phyloP scores from a whole-genome alignment of 139 green algal genomes.

The Chlorella vulgaris region DNA sequence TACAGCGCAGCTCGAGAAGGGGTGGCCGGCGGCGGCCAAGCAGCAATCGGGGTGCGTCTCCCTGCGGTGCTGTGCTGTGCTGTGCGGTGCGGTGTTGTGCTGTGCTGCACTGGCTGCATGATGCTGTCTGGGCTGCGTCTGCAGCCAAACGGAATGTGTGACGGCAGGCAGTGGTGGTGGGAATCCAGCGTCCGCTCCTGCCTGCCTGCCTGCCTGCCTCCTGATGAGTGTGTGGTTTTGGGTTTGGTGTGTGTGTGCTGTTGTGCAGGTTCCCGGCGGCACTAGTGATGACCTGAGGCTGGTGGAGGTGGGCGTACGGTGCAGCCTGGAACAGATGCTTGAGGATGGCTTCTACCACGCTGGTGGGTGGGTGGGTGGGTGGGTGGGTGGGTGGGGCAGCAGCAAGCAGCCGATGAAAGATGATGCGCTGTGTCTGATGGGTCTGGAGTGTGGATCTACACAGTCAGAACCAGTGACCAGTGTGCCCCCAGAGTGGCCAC shows the following conservation, averaged over 20 bases:
- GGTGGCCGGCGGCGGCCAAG: background rate
- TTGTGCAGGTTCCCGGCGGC: background rate
- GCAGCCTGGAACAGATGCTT: slow-evolving; percentile 66
- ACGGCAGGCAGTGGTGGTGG: too few species aligned
- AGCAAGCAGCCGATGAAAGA: background rate
- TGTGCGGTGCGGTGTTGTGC: too few species aligned
- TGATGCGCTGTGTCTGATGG: background rate
- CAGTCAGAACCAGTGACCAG: too few species aligned
- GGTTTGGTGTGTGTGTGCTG: background rate
- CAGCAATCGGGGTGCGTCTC: background rate
- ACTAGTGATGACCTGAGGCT: slow-evolving; percentile 77
- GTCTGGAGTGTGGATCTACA: too few species aligned
- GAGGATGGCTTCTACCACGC: slow-evolving; percentile 58
- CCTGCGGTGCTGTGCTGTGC: too few species aligned
- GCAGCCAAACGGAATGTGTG: too few species aligned
- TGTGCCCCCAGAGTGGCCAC: too few species aligned
- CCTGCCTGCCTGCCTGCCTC: background rate
- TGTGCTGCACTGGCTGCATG: too few species aligned
- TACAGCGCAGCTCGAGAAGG: slow-evolving; percentile 1
- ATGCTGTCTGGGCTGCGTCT: too few species aligned
- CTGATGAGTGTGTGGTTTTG: background rate
- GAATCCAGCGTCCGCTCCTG: too few species aligned
- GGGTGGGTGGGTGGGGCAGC: background rate
- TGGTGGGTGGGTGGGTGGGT: background rate
- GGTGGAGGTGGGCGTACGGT: slow-evolving; percentile 76